Percentiles rank a stretch among this genome's conserved stretches.
These are phyloP conservation scores for Cryptococcus hybrid DNA, from an alignment of 1,284 basidiomycete species.

Conservation along the genomic window DNA sequence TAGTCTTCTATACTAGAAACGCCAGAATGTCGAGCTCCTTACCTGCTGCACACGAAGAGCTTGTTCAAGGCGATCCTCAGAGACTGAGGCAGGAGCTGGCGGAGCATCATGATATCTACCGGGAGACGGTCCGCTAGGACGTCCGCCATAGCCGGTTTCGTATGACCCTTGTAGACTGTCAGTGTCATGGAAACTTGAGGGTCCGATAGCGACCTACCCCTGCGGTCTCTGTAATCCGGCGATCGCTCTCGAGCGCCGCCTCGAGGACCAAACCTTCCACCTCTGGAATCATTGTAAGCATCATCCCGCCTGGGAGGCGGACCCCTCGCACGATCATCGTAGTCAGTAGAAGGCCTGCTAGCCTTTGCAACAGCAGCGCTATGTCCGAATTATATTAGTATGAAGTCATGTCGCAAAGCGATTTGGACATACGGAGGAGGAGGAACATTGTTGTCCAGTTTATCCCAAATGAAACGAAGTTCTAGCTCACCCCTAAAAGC, in stretches of 20 bases:
- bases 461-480: slow-evolving; percentile 84
- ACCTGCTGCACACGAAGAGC: slow-evolving; percentile 37
- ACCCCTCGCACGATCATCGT: slow-evolving; percentile 6
- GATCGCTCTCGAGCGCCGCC: slow-evolving; percentile 5
- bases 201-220: slow-evolving; percentile 2
- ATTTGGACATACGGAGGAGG: slow-evolving; percentile 23
- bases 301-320: neutral
- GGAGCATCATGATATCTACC: neutral
- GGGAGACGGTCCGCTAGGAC: neutral
- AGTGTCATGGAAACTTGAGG: neutral
- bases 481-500: slow-evolving; percentile 85
- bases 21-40: neutral
- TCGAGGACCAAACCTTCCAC: neutral
- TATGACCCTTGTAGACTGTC: neutral
- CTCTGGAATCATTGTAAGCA: neutral
- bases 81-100: slow-evolving; percentile 6
- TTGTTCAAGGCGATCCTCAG: slow-evolving; percentile 35
- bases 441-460: slow-evolving; percentile 50
- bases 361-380: neutral
- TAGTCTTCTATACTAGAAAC: neutral
- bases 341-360: neutral
- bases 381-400: neutral
- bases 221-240: slow-evolving; percentile 6
- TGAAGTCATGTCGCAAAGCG: no score
- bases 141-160: neutral